These are phyloP conservation scores for Musa balbisiana DNA, from an alignment of 202 grass and related monocot genomes.

Conservation along the genomic window DNA sequence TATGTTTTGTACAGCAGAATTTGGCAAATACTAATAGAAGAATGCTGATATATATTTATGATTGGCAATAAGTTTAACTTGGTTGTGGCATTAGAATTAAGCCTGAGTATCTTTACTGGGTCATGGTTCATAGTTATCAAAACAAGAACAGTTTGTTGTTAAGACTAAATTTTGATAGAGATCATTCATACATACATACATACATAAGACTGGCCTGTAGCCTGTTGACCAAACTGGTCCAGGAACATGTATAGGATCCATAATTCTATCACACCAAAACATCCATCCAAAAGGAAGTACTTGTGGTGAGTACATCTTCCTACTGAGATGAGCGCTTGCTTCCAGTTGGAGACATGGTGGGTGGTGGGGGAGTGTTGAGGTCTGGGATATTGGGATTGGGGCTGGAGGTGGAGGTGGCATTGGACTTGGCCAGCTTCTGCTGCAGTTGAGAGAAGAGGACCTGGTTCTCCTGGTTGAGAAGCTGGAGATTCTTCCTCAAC, in stretches of 20 bases:
- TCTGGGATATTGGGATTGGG: conserved; percentile 3
- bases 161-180: background rate
- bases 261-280: background rate
- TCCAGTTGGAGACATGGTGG: background rate
- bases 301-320: background rate
- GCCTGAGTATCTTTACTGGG: too few species aligned
- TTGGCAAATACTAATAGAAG: background rate
- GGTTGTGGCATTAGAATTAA: too few species aligned
- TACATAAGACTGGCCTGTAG: background rate
- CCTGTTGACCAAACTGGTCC: background rate
- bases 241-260: background rate
- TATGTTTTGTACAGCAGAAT: background rate
- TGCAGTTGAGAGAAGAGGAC: conserved; percentile 67
- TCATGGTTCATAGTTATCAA: too few species aligned
- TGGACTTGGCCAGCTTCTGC: conserved; percentile 27
- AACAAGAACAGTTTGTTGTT: background rate
- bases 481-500: conserved; percentile 80
- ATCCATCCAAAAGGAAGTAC: background rate
- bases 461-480: conserved; percentile 92
- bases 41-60: background rate
- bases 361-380: background rate
- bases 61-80: background rate
- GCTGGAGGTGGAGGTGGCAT: background rate
- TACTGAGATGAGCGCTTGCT: background rate
- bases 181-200: background rate